Evolutionary conservation across 176 grass and related monocot genomes (phyloP), one percentile per base, ranked within the genome.

Genomic region (Elaeis guineensis): DNA sequence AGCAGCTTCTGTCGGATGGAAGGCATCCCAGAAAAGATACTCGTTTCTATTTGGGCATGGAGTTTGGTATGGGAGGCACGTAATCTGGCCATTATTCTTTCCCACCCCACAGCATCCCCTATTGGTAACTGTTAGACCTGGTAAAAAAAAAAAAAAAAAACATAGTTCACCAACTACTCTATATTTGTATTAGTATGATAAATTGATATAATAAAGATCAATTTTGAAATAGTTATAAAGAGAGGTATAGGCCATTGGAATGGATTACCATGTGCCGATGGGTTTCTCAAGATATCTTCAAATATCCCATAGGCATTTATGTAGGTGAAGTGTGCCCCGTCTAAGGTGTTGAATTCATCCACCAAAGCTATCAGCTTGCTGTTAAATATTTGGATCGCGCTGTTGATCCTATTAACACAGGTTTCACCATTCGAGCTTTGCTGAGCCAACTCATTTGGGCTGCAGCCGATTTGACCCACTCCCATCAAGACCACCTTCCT

Each of bases 11-110:
- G 87, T 97, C 11, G 92, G 92, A 72, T 97, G 92, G 74, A 97
- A 97, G 9, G 92, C 92, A 55, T 97, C 92, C 92, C 92, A 97
- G 79, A 97, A 97, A 51, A 97, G 72, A 69, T 91, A 91, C 74
- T 61, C 11, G 12, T 87, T 63, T 55, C 92, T 65, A 69, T 96
- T 77, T 1, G 25, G 73, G 71, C 92, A 96, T 3, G 92, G 86
- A 23, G 86, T 85, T 25, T 78, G 72, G 57, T 87, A 78, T 5
- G 92, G 92, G 58, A 96, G 86, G 87, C 92, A 96, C 0, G 86
- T 96, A 62, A 96, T 82, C 72, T 90, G 52, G 18, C 92, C 92
- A 3, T 83, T 49, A 78, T 90, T 96, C 23, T 80, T 63, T 17
- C 92, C 87, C 24, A 96, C 66, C 21, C 92, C 92, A 32, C 92